phyloP scores from a whole-genome alignment of 768 basidiomycete genomes.

The Kwoniella sp. region DNA sequence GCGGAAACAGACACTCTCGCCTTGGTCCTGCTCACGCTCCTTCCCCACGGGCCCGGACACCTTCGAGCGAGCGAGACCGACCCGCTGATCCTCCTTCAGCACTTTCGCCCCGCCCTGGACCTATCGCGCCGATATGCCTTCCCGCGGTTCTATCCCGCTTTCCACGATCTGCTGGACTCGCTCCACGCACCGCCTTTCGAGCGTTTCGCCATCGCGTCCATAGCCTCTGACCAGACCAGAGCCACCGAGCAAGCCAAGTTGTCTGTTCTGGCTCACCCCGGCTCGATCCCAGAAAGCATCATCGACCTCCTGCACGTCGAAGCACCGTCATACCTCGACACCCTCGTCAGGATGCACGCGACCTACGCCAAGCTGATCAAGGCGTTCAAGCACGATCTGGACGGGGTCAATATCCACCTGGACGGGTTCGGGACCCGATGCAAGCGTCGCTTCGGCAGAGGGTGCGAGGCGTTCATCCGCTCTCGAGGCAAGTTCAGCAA shows the following conservation, averaged over 20 bases:
- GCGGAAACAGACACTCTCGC: not conserved
- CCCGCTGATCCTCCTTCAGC: not conserved
- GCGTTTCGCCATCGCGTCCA: not conserved
- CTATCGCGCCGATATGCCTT: not conserved
- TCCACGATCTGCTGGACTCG: not conserved
- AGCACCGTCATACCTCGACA: not conserved
- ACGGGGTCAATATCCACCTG: constrained; percentile 5
- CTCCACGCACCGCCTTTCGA: too few species aligned
- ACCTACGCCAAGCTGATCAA: not conserved
- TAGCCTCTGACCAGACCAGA: not conserved
- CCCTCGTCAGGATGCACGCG: not conserved
- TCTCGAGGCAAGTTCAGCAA: not conserved
- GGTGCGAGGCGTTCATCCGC: constrained; percentile 1
- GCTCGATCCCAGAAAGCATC: not conserved
- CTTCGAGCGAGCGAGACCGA: not conserved
- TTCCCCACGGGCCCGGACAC: not conserved
- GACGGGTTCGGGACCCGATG: constrained; percentile 9
- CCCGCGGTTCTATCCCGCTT: not conserved
- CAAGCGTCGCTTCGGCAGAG: constrained; percentile 3
- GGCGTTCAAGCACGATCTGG: not conserved
- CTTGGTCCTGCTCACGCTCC: not conserved
- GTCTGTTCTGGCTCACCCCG: not conserved
- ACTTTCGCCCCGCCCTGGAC: not conserved
- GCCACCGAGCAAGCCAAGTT: not conserved
- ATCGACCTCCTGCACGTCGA: not conserved